phyloP scores from a whole-genome alignment of 257 asterid genomes.

The Solanum tarijense region DNA sequence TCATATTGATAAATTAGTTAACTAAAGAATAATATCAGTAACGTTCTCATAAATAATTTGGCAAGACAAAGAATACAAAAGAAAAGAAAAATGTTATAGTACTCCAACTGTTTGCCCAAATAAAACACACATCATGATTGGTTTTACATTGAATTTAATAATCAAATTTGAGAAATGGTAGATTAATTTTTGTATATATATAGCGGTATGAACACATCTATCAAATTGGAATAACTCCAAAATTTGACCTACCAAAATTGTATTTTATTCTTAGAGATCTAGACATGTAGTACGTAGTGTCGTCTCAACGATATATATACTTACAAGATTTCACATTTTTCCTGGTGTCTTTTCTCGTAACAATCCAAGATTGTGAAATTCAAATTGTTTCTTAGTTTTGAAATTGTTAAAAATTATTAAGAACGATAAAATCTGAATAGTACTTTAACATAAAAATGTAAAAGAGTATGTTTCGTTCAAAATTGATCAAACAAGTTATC shows the following conservation, averaged over 20 bases:
- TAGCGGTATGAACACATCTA: neutral
- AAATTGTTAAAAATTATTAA: neutral
- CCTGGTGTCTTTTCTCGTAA: neutral
- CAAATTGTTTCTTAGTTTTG: neutral
- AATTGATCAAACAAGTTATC: neutral
- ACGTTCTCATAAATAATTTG: neutral
- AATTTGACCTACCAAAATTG: neutral
- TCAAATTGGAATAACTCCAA: neutral
- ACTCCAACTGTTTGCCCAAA: neutral
- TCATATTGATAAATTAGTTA: no score
- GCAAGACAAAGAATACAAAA: neutral
- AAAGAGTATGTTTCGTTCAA: neutral
- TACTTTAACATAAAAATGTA: neutral
- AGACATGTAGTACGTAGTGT: neutral
- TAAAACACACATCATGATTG: neutral
- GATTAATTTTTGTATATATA: neutral
- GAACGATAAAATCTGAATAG: neutral
- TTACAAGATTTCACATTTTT: neutral
- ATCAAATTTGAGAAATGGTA: neutral
- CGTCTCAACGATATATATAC: neutral
- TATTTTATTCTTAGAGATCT: neutral
- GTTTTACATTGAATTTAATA: neutral
- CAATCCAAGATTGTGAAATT: neutral
- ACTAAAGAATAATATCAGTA: neutral
- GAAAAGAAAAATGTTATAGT: neutral